phyloP scores from a whole-genome alignment of 805 yeast species.

The Grigorovia humatica region DNA sequence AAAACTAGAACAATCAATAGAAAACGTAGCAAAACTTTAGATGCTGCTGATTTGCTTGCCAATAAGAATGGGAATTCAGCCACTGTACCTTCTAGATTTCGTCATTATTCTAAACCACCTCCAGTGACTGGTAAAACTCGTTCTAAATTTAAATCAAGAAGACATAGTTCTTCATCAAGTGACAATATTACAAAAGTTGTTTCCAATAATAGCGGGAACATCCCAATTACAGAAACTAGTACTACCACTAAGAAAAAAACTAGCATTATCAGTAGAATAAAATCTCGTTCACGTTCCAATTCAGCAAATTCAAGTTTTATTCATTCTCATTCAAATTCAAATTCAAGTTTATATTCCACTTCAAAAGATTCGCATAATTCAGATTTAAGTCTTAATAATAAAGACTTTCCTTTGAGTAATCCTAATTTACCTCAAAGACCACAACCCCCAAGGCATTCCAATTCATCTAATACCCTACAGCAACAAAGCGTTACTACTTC shows the following conservation, averaged over 20 bases:
- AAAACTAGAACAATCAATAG: slow-evolving; percentile 7
- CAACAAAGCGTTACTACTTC: not conserved
- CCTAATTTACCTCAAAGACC: not conserved
- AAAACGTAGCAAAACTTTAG: slow-evolving; percentile 27
- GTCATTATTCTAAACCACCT: slow-evolving; percentile 1
- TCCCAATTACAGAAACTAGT: not conserved
- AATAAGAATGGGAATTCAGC: not conserved
- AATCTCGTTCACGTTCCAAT: not conserved
- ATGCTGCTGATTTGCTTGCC: slow-evolving; percentile 14
- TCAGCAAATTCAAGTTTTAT: not conserved
- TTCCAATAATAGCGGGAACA: not conserved
- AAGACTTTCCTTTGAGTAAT: not conserved
- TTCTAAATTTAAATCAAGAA: not conserved
- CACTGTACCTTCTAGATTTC: slow-evolving; percentile 1
- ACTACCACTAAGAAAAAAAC: not conserved
- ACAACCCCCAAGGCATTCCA: not conserved
- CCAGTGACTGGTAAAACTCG: slow-evolving; percentile 5
- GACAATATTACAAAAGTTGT: not conserved
- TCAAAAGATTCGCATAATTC: slow-evolving; percentile 4
- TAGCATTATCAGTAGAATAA: not conserved
- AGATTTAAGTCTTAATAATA: not conserved
- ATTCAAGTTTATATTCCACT: not conserved
- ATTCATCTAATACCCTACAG: not conserved
- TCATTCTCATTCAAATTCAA: not conserved
- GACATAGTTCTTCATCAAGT: slow-evolving; percentile 1